Evolutionary conservation across 2,329 filamentous ascomycete genomes (phyloP), one percentile per base, ranked within the genome.

Genomic region (Apiospora pterosperma): DNA sequence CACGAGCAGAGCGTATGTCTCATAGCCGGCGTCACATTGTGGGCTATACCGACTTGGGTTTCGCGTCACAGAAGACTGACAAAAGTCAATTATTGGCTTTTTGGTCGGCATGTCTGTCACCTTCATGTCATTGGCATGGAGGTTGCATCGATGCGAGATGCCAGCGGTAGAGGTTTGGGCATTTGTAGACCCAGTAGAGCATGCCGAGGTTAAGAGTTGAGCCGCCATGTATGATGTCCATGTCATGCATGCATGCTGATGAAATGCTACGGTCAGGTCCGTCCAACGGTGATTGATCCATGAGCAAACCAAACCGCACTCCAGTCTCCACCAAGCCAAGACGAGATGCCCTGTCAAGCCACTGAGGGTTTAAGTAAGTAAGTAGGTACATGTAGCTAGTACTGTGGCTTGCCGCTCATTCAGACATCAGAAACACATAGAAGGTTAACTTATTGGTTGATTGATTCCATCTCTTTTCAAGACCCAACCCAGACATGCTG

Each of bases 291-390:
- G 44, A 31, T 11, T 55, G 48, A 34, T 31, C n/a, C 44, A 31
- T 28, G 25, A 12, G 44, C 44, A 31, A 48, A 31, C 7, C 44
- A 16, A 19, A 31, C 48, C n/a, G n/a, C n/a, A n/a, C n/a, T n/a
- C n/a, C n/a, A n/a, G n/a, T n/a, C n/a, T 55, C 48, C 48, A 55
- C 25, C n/a, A 34, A 55, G 48, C 48, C 48, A 55, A 55, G 48
- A n/a, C 28, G 4, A 12, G 16, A 12, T 16, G 48, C 48, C 48
- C 48, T 28, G 48, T 55, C 16, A 34, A 55, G 48, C 48, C 25
- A 21, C 48, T 34, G 34, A 41, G n/a, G n/a, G n/a, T n/a, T n/a
- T n/a, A n/a, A n/a, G n/a, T n/a, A n/a, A n/a, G n/a, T n/a, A n/a
- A n/a, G n/a, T n/a, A n/a, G n/a, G n/a, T n/a, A n/a, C n/a, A n/a